Evolutionary conservation across 352 stramenopile genomes (phyloP), one percentile per base, ranked within the genome.

Genomic region (Peronospora tabacina): DNA sequence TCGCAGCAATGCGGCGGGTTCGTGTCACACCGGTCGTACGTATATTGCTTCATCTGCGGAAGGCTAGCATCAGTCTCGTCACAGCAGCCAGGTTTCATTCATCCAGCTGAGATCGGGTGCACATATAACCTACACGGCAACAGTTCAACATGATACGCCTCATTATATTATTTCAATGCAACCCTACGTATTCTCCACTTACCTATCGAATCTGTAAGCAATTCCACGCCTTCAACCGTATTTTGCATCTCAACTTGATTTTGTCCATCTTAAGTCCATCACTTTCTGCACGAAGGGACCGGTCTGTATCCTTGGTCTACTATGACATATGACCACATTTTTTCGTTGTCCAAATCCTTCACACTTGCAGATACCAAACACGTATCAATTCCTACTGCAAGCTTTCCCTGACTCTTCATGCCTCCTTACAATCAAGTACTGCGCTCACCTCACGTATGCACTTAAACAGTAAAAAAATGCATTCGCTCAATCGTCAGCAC

Each of bases 1-100:
- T 81, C 65, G 38, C 78, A 89, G 54, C 78, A 89, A 32, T 89
- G 78, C 15, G 78, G 78, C 10, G 75, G 51, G 22, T 70, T 79
- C 19, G 72, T 82, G 50, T 85, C 73, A 52, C 78, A 89, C 17
- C 32, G 50, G 41, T 82, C 71, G 60, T 75, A 87, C 42, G 68
- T 71, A 42, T 79, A 85, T 51, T 76, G 70, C 49, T 74, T 71
- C 43, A 81, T 65, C 1, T 68, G 70, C 7, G 75, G 75, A 8
- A 73, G 66, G 8, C 53, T 72, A 22, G 68, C 63, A 19, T 75
- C 64, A 5, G 63, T 72, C 49, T 76, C 69, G 47, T 82, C 80
- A 60, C 78, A 89, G 55, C 77, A 89, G 12, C 77, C 75, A 6
- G 19, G 47, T 10, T 70, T 68, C 4, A 41, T 11, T 50, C 51